Base-by-base conservation (phyloP, 495 filamentous ascomycete species). In the Achaetomiella virescens region DNA sequence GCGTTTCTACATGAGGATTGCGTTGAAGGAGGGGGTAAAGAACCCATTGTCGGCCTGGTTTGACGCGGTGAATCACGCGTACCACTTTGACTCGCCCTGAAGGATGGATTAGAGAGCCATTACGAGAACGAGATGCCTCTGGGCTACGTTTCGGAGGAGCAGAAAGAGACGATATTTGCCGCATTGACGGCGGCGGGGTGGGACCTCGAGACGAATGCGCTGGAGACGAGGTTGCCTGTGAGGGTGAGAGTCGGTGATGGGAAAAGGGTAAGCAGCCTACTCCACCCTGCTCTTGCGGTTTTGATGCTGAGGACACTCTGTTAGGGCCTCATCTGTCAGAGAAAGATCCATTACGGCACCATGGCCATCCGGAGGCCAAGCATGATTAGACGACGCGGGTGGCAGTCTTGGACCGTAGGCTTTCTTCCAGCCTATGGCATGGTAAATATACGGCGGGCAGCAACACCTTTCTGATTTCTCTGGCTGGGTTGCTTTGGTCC, bases 11-110 rank as follows among this genome's bases (percentile, higher is more conserved):
- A 71, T 76, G 55, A 47, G 60, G 10, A 84, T 91, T 43, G 78
- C 86, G 18, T 66, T 96, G 14, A 91, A 90, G 67, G 74, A 79
- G 49, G 74, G 58, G 7, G 77, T 75, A 25, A 72, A 69, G 0
- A 67, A 77, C 18, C 81, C 85, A 54, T 66, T 91, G 2, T 80
- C 81, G 65, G 89, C 86, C 8, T 96, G 88, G 89, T 75, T 78
- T 43, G 84, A 91, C 60, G 89, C 85, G 7, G 75, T 91, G 6
- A 71, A 84, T 36, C 72, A 82, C 33, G 81, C 82, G 15, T 71
- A 67, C 43, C 64, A 71, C 56, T 71, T 69, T 22, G 68, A 67
- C 48, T 61, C 61, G 48, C 62, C 24, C 61, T 71, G 18, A 69
- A 69, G 58, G 66, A 70, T 29, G 69, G 68, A 4, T 43, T 62